Base-by-base conservation (phyloP, 1,284 basidiomycete genomes). In the Puccinia brachypodii region DNA sequence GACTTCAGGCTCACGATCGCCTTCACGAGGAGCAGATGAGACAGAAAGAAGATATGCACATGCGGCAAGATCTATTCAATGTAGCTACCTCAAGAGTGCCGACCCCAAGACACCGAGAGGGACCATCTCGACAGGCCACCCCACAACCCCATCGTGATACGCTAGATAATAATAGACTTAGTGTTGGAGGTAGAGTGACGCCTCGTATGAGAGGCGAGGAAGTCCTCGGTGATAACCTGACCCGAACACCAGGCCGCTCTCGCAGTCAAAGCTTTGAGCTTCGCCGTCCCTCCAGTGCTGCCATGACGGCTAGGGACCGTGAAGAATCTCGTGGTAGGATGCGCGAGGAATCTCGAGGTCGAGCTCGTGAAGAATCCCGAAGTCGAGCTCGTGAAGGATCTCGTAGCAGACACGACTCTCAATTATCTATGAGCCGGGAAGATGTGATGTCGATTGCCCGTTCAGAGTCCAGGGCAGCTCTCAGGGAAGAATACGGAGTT, bases 1-100 rank as follows among this genome's bases (percentile, higher is more conserved):
- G 42, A 47, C 62, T 19, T 71, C 72, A 56, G 53, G 36, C 72
- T 6, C 47, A 58, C 19, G 47, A 58, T n/a, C 72, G 47, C 38
- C 72, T 74, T 50, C 72, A 53, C 47, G 72, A 74, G 28, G 72
- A 74, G 50, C 72, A 74, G 36, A 74, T 56, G 3, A 74, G 72
- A 50, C 53, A n/a, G 33, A 53, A 31, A 31, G 47, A 74, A 36
- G 72, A 74, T 2, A 74, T 56, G 7, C 72, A 74, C 7, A 7
- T 74, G 31, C 72, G 72, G 2, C 42, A 50, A 36, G 72, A 74
- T 56, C 22, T 74, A n/a, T 50, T 74, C 53, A 33, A 74, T 44
- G 31, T 31, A 22, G 31, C 25, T 31, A 53, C 50, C 22, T 36
- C 47, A 19, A 33, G 72, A 58, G 50, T n/a, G 11, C 72, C 72